Evolutionary conservation across 345 rosid genomes (phyloP), one percentile per base, ranked within the genome.

Genomic region (Clausena lansium): DNA sequence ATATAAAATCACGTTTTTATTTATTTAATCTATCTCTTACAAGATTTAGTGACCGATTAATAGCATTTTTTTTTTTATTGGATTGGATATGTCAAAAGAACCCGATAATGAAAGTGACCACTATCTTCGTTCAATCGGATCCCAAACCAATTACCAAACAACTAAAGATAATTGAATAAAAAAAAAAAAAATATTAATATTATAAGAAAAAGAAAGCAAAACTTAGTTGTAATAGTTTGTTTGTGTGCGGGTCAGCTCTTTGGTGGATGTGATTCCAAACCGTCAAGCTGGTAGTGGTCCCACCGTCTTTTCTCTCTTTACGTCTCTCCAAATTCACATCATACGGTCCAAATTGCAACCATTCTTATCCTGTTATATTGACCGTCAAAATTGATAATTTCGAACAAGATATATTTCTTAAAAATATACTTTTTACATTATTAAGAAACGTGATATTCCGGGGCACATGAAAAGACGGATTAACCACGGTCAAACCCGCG

Each of bases 241-340:
- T 65, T 65, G 69, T 65, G 69, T 35, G 45, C 45, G 77, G 76
- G 77, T 79, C 80, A 60, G 78, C 76, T 69, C 64, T 50, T 77
- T 20, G 76, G 74, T 57, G 59, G 80, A 78, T 24, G 80, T 50
- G 81, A 63, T 75, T 79, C 76, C 35, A 79, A 79, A 74, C 76
- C 66, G 73, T 77, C 82, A 54, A 58, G 77, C 64, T 25, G 35
- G 28, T 5, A 8, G 75, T 77, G 79, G 81, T 77, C 86, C 83
- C 77, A 70, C 77, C 71, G 70, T 70, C 80, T 75, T 81, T 66
- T 39, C 47, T 36, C 63, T 63, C 25, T 30, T 52, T 70, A 47
- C 82, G 80, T 65, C 81, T 78, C 79, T 76, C 59, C 47, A 63
- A 47, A 41, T 79, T 76, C 79, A 79, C 64, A 66, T 80, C 82